These are phyloP conservation scores for Daldinia concentrica DNA, from an alignment of 495 filamentous ascomycete species.

Conservation along the genomic window DNA sequence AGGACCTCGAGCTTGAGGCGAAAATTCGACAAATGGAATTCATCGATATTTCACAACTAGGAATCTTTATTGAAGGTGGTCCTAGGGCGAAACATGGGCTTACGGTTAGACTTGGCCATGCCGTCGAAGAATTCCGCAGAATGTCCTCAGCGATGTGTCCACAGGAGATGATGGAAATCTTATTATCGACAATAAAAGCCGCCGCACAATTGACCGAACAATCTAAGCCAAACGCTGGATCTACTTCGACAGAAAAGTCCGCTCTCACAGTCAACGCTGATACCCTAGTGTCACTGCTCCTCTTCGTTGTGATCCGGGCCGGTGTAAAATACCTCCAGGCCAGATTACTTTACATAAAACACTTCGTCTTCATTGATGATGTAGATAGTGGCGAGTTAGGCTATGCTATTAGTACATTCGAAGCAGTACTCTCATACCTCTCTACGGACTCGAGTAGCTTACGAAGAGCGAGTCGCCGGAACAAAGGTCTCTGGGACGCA, in stretches of 20 bases:
- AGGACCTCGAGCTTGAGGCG: constrained; percentile 90
- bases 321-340: constrained; percentile 90
- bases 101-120: constrained; percentile 72
- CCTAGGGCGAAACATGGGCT: constrained; percentile 76
- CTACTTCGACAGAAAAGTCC: constrained; percentile 50
- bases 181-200: constrained; percentile 86
- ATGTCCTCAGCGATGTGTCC: constrained; percentile 85
- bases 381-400: constrained; percentile 97
- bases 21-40: constrained; percentile 92
- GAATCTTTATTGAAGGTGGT: constrained; percentile 81
- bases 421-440: constrained; percentile 93
- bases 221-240: constrained; percentile 31
- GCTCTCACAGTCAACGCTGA: constrained; percentile 93
- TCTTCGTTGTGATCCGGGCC: constrained; percentile 92
- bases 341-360: constrained; percentile 87
- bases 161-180: constrained; percentile 91
- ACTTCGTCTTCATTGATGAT: constrained; percentile 96
- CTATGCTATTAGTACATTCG: constrained; percentile 95
- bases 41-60: constrained; percentile 94
- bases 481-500: constrained; percentile 89
- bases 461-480: constrained; percentile 82
- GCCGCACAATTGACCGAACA: constrained; percentile 69
- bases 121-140: constrained; percentile 89
- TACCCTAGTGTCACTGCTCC: constrained; percentile 88
- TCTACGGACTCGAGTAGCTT: constrained; percentile 82